Evolutionary conservation across 441 rosid species (phyloP), one percentile per base, ranked within the genome.

Genomic region (Capsella rubella): DNA sequence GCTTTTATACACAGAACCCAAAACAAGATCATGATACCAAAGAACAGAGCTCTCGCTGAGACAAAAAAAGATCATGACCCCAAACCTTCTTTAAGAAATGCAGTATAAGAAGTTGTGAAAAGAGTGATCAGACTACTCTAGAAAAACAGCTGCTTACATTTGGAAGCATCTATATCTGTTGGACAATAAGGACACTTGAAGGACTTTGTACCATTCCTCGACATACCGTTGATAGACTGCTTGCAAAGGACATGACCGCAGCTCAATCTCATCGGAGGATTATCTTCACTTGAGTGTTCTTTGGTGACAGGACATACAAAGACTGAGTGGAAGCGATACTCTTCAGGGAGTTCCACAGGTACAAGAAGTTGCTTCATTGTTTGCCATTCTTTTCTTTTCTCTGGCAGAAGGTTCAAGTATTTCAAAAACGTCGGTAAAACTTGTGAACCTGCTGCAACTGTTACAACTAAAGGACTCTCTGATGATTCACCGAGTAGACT

Each of bases 141-240:
- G 10, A 86, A 83, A 42, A 70, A 68, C 54, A 86, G 80, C 74
- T 82, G 81, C 81, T 55, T 81, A 78, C 89, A 87, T 6, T 29
- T 73, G 1, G 64, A 28, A 11, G 84, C 77, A 18, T 85, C 80
- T 12, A 85, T 53, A 42, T 87, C 85, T 0, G 82, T 46, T 6
- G 91, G 87, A 56, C 91, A 87, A 71, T 85, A 85, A 4, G 91
- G 89, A 63, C 91, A 87, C 81, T 85, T 87, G 74, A 87, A 87
- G 15, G 69, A 3, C 78, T 71, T 81, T 6, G 91, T 47, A 47
- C 67, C 70, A 75, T 77, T 85, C 84, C 84, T 85, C 5, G 87
- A 85, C 85, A 87, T 85, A 82, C 80, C 84, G 74, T 79, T 81
- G 52, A 87, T 84, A 10, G 89, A 78, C 66, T 82, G 85, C 73